These are phyloP conservation scores for Epicoccum nigrum DNA, from an alignment of 2,329 filamentous ascomycete species.

Conservation along the genomic window DNA sequence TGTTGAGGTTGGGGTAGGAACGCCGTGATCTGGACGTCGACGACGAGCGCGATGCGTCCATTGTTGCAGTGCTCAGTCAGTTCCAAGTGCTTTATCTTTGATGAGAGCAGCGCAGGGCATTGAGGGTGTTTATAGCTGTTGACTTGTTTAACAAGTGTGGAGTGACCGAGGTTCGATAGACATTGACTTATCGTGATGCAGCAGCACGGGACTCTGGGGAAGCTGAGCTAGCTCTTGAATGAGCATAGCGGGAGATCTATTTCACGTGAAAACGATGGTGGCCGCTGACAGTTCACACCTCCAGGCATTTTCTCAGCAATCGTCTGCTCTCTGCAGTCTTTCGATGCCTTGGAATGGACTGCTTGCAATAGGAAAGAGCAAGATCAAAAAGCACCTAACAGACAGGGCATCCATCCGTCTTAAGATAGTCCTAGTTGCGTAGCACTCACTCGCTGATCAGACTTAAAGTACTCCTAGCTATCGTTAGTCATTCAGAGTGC, in stretches of 20 bases:
- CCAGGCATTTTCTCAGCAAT: not conserved
- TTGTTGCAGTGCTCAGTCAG: conserved; percentile 8
- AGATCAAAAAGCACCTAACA: too few relatives aligned
- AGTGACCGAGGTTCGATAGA: conserved; percentile 36
- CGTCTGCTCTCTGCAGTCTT: too few relatives aligned
- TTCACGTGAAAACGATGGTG: conserved; percentile 29
- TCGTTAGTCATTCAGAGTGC: too few relatives aligned
- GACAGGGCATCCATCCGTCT: too few relatives aligned
- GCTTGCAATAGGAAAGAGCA: too few relatives aligned
- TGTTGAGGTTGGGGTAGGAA: conserved; percentile 64
- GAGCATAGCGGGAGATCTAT: conserved; percentile 27
- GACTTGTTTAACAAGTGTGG: conserved; percentile 15
- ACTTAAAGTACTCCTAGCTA: too few relatives aligned
- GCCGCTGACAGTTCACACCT: not conserved
- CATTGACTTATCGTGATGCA: conserved; percentile 18
- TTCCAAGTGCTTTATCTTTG: not conserved
- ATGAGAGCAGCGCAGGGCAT: not conserved
- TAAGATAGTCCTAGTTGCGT: too few relatives aligned
- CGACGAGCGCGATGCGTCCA: conserved; percentile 31
- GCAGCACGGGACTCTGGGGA: conserved; percentile 31
- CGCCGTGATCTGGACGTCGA: conserved; percentile 51
- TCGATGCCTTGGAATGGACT: too few relatives aligned
- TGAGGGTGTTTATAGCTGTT: conserved; percentile 10
- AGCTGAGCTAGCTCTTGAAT: conserved; percentile 5
- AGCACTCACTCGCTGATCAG: too few relatives aligned